Percentiles rank a stretch among this genome's conserved stretches.
Conservation (phyloP, 2,329 filamentous ascomycete genomes). For the Ascochyta rabiei region DNA sequence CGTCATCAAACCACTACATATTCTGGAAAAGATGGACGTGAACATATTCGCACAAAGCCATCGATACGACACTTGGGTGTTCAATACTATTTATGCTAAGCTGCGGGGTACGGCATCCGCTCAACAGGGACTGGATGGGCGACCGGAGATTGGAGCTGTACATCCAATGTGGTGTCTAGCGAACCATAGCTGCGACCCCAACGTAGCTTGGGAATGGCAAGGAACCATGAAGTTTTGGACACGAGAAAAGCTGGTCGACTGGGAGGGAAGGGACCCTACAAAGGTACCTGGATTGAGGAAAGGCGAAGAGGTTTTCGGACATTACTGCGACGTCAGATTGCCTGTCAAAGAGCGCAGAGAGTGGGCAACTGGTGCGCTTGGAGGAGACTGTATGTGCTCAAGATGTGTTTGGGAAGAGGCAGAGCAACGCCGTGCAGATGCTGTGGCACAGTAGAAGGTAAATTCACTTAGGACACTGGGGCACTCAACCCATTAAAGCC, state of each 20-base stretch:
- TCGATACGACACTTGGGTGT: conserved; percentile 77
- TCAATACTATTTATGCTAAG: conserved; percentile 92
- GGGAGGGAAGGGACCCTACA: conserved; percentile 45
- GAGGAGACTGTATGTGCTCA: conserved; percentile 85
- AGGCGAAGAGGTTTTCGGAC: conserved; percentile 87
- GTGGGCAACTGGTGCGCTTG: conserved; percentile 86
- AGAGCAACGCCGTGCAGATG: conserved; percentile 2
- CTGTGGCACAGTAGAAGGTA: background rate
- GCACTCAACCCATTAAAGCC: background rate
- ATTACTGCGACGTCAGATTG: conserved; percentile 88
- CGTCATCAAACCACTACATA: conserved; percentile 74
- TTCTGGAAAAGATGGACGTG: conserved; percentile 84
- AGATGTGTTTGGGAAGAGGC: conserved; percentile 75
- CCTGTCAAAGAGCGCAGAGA: conserved; percentile 81
- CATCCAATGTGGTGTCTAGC: conserved; percentile 96
- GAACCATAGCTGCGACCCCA: conserved; percentile 95
- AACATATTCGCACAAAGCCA: conserved; percentile 67
- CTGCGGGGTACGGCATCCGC: conserved; percentile 90
- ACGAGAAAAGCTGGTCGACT: conserved; percentile 62
- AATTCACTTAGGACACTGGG: background rate
- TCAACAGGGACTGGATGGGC: conserved; percentile 70
- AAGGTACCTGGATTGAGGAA: conserved; percentile 67
- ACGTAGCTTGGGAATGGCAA: conserved; percentile 93
- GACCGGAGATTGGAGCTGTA: conserved; percentile 89
- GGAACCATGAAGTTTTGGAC: conserved; percentile 75